Percentiles rank a stretch among this genome's conserved stretches.
Evolutionary conservation across 1,284 basidiomycete species (phyloP).

Genomic region (Malassezia caprae): DNA sequence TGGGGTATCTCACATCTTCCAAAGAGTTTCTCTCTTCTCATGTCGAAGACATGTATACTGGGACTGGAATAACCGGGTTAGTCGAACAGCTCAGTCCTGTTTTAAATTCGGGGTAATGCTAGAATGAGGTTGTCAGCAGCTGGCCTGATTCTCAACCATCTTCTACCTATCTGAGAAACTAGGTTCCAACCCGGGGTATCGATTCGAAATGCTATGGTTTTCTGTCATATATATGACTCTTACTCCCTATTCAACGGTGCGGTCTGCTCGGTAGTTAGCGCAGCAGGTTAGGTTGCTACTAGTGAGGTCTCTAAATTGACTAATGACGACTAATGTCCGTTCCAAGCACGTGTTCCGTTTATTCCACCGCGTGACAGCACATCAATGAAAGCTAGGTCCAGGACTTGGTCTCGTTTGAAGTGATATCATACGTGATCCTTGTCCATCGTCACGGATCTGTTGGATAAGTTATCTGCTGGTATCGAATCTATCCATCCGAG

Average conservation of each 20-base stretch:
- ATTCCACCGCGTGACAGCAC: constrained; percentile 1
- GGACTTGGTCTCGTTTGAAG: neutral
- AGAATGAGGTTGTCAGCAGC: neutral
- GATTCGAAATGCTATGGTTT: neutral
- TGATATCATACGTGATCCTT: neutral
- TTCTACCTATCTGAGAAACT: neutral
- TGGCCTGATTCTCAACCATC: neutral
- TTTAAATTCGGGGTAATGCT: neutral
- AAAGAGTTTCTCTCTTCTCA: neutral
- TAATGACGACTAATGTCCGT: neutral
- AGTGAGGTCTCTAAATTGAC: neutral
- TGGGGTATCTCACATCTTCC: neutral
- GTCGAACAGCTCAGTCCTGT: neutral
- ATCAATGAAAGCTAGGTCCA: neutral
- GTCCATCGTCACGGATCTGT: neutral
- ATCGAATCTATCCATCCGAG: neutral
- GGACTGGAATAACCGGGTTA: neutral
- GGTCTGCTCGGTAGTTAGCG: too few relatives aligned
- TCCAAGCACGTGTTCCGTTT: neutral
- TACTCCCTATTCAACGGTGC: too few relatives aligned
- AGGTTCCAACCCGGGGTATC: neutral
- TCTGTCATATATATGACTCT: too few relatives aligned
- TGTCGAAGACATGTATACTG: neutral
- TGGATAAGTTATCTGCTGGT: neutral
- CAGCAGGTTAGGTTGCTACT: too few relatives aligned